phyloP scores from a whole-genome alignment of 768 basidiomycete genomes.

The Podaxis mareebaensis region DNA sequence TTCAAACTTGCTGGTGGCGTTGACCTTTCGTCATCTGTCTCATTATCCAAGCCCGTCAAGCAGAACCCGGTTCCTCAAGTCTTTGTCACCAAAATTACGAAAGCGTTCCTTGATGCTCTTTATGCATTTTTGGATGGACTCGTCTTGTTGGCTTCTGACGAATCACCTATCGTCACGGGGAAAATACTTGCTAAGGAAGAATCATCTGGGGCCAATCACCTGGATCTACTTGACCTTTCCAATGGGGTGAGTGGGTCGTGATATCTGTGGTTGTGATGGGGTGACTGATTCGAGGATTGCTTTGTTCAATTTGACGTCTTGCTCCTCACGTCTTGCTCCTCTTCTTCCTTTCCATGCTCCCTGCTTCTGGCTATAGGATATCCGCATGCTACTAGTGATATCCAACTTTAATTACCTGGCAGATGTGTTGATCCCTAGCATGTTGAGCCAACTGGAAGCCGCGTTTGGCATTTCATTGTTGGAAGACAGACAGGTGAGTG shows the following conservation, averaged over 20 bases:
- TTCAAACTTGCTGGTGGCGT: conserved; percentile 82
- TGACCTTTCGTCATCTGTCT: conserved; percentile 49
- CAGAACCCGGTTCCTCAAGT: conserved; percentile 63
- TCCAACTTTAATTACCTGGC: conserved; percentile 85
- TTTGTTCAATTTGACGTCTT: background rate
- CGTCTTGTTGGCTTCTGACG: conserved; percentile 74
- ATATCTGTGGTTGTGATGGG: conserved; percentile 13
- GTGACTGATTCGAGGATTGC: background rate
- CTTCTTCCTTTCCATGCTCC: conserved; percentile 12
- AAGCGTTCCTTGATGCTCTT: conserved; percentile 81
- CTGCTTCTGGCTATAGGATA: conserved; percentile 56
- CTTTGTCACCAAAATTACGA: conserved; percentile 74
- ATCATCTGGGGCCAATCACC: conserved; percentile 42
- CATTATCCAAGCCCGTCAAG: conserved; percentile 50
- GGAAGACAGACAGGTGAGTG: conserved; percentile 66
- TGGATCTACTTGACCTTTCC: conserved; percentile 60
- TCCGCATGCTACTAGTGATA: conserved; percentile 81
- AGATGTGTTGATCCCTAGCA: conserved; percentile 67
- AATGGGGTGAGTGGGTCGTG: conserved; percentile 51
- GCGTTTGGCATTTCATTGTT: conserved; percentile 71
- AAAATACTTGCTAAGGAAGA: conserved; percentile 34
- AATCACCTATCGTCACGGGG: conserved; percentile 49
- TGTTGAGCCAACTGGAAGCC: conserved; percentile 79
- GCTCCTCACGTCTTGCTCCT: background rate
- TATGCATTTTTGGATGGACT: conserved; percentile 89